phyloP scores from a whole-genome alignment of 2,329 filamentous ascomycete species.

The Neofusicoccum sp. region DNA sequence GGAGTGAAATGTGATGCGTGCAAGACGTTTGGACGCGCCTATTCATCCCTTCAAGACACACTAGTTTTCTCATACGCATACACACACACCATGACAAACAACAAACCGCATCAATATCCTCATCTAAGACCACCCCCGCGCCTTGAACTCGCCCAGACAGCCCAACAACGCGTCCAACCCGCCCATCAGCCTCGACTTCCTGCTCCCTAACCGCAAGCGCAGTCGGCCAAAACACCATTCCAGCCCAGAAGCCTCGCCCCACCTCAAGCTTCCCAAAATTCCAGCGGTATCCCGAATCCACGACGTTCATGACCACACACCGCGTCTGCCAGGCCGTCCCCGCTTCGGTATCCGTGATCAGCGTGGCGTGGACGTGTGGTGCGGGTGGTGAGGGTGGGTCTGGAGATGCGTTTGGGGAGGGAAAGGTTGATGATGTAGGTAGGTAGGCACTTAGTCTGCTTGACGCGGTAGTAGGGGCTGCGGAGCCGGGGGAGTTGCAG shows the following conservation, averaged over 20 bases:
- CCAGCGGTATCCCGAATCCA: slow-evolving; percentile 43
- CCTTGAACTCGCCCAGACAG: background rate
- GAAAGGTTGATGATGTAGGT: slow-evolving; percentile 41
- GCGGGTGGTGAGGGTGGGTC: slow-evolving; percentile 22
- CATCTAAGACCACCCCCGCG: no score
- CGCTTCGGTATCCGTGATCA: slow-evolving; percentile 46
- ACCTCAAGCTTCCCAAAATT: slow-evolving; percentile 28
- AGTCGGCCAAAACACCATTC: slow-evolving; percentile 41
- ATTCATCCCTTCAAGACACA: no score
- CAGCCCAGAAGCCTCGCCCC: slow-evolving; percentile 36
- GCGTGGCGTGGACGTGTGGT: slow-evolving; percentile 30
- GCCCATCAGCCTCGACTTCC: background rate
- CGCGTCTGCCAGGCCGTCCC: slow-evolving; percentile 32
- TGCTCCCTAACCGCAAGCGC: slow-evolving; percentile 26
- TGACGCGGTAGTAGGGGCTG: background rate
- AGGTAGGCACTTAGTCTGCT: slow-evolving; percentile 26
- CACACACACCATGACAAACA: no score
- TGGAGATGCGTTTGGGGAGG: slow-evolving; percentile 42
- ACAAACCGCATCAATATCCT: no score
- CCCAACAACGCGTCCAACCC: slow-evolving; percentile 5
- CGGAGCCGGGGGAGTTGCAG: no score
- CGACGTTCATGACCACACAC: slow-evolving; percentile 42
- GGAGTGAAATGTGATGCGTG: no score
- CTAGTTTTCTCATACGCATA: no score
- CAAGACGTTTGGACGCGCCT: no score